Evolutionary conservation across 192 early-diverging fungal genomes (phyloP).

Genomic region (Dimargaris xerosporica): DNA sequence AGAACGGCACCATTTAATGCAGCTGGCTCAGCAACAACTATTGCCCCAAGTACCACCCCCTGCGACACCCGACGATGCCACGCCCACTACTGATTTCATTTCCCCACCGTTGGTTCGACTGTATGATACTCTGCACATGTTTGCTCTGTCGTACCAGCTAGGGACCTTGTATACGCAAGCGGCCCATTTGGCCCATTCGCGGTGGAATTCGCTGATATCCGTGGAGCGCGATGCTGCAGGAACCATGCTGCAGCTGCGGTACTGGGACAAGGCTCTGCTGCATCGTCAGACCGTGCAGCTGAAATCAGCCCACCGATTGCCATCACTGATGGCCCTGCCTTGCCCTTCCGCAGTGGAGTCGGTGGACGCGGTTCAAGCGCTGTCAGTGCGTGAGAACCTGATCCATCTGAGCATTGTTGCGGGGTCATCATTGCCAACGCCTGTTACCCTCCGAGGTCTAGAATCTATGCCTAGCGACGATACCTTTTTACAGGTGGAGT

Average conservation of each 20-base stretch:
- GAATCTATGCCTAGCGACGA: too few relatives aligned
- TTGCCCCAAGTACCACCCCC: slow-evolving; percentile 15
- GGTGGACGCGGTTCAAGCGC: too few relatives aligned
- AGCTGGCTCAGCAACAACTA: slow-evolving; percentile 13
- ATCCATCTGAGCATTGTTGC: too few relatives aligned
- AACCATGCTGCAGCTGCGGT: not conserved
- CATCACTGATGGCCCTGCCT: too few relatives aligned
- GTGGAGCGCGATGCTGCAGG: slow-evolving; percentile 13
- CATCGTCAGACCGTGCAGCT: too few relatives aligned
- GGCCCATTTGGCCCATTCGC: slow-evolving; percentile 17
- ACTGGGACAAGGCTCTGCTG: slow-evolving; percentile 4
- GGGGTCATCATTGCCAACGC: too few relatives aligned
- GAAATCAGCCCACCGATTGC: too few relatives aligned
- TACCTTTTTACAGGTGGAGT: too few relatives aligned
- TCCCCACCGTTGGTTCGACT: slow-evolving; percentile 25
- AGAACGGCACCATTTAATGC: not conserved
- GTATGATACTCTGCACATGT: slow-evolving; percentile 58
- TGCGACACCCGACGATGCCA: slow-evolving; percentile 13
- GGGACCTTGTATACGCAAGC: slow-evolving; percentile 55
- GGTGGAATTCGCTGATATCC: slow-evolving; percentile 27
- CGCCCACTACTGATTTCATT: slow-evolving; percentile 14
- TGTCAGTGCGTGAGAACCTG: too few relatives aligned
- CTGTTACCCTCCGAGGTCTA: too few relatives aligned
- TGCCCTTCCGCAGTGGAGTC: too few relatives aligned
- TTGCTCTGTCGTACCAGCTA: slow-evolving; percentile 46